These are phyloP conservation scores for Phytophthora tentaculata DNA, from an alignment of 352 stramenopile species.

Conservation along the genomic window DNA sequence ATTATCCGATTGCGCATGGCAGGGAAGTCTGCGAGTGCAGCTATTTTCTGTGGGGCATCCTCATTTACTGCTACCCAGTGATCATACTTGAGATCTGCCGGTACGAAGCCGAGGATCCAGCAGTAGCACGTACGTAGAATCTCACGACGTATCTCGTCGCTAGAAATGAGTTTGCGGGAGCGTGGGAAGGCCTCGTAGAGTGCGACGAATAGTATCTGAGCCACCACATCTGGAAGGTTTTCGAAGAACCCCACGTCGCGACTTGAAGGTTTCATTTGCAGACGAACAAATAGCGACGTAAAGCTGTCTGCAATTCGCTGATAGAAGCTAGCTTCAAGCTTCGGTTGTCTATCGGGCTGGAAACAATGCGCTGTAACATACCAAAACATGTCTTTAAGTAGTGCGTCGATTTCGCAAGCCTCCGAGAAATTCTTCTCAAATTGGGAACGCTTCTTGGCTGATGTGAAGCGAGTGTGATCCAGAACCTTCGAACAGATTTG, in stretches of 20 bases:
- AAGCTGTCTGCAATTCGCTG: constrained; percentile 75
- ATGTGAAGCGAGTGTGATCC: constrained; percentile 41
- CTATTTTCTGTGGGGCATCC: constrained; percentile 64
- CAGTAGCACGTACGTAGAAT: constrained; percentile 62
- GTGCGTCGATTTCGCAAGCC: constrained; percentile 49
- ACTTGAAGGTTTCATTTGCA: constrained; percentile 59
- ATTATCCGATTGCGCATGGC: constrained; percentile 75
- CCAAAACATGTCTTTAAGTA: constrained; percentile 84
- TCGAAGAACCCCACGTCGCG: constrained; percentile 65
- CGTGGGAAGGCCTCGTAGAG: constrained; percentile 80
- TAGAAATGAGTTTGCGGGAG: constrained; percentile 56
- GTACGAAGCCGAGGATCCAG: constrained; percentile 74
- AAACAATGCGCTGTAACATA: constrained; percentile 69
- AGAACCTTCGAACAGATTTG: constrained; percentile 64
- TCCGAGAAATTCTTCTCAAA: constrained; percentile 58
- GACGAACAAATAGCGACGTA: constrained; percentile 62
- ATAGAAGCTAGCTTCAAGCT: constrained; percentile 56
- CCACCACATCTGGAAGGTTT: constrained; percentile 57
- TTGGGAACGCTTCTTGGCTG: constrained; percentile 34
- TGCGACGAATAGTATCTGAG: constrained; percentile 67
- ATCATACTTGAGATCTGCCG: constrained; percentile 44
- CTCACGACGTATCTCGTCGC: constrained; percentile 36
- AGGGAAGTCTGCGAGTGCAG: constrained; percentile 64
- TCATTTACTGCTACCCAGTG: constrained; percentile 70
- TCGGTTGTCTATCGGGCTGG: constrained; percentile 47